phyloP scores from a whole-genome alignment of 805 yeast genomes.

The Cyberlindnera petersonii region DNA sequence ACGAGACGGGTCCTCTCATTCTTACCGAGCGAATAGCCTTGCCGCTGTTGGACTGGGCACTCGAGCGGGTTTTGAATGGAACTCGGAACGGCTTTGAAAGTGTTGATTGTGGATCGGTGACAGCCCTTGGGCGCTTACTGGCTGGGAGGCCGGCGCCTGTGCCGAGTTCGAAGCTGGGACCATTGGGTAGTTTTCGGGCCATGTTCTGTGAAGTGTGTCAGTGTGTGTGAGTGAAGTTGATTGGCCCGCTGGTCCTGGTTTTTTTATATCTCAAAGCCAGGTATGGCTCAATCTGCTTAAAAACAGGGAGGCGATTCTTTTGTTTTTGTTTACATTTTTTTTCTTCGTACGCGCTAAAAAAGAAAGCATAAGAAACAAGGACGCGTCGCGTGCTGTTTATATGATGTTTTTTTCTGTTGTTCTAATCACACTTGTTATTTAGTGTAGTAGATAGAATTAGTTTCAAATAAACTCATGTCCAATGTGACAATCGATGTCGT shows the following conservation, averaged over 20 bases:
- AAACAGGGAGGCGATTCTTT: background rate
- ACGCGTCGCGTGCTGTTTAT: too few species aligned
- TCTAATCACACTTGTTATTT: background rate
- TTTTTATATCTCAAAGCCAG: slow-evolving; percentile 9
- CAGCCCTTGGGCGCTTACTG: slow-evolving; percentile 49
- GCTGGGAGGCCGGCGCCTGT: slow-evolving; percentile 68
- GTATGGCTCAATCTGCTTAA: too few species aligned
- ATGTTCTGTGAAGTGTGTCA: slow-evolving; percentile 14
- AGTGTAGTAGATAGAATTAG: too few species aligned
- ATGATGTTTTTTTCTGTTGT: background rate
- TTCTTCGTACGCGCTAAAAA: too few species aligned
- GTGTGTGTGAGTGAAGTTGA: background rate
- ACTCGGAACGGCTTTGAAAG: slow-evolving; percentile 67
- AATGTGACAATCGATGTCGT: slow-evolving; percentile 34
- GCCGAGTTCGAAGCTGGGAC: slow-evolving; percentile 49
- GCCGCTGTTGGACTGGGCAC: slow-evolving; percentile 21
- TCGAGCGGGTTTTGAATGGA: slow-evolving; percentile 43
- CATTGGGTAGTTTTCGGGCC: slow-evolving; percentile 39
- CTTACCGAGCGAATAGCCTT: slow-evolving; percentile 28
- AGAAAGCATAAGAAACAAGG: too few species aligned
- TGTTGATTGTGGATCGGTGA: slow-evolving; percentile 46
- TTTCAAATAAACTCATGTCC: slow-evolving; percentile 19
- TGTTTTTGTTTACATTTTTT: background rate
- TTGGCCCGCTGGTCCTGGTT: slow-evolving; percentile 1
- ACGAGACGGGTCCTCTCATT: slow-evolving; percentile 37